Conservation (phyloP, 2,329 filamentous ascomycete genomes). For the Xylaria digitata region DNA sequence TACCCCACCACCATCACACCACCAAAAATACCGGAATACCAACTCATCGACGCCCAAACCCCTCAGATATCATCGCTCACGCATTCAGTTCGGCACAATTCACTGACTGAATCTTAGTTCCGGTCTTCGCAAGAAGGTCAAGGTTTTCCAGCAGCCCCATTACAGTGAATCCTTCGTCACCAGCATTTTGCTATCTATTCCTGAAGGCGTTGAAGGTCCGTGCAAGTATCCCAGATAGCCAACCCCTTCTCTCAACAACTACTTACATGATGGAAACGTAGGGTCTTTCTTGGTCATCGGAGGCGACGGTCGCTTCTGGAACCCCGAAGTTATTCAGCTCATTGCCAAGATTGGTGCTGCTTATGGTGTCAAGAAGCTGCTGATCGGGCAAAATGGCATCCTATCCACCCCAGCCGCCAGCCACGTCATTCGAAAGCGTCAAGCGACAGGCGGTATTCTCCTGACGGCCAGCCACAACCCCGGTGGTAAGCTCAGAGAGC, state of each 20-base stretch:
- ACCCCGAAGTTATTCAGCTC: constrained; percentile 94
- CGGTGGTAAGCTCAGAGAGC: constrained; percentile 73
- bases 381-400: constrained; percentile 96
- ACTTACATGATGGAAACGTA: constrained; percentile 45
- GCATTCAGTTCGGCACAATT: not conserved
- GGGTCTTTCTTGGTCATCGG: constrained; percentile 91
- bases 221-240: constrained; percentile 1
- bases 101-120: constrained; percentile 69
- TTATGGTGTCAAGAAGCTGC: constrained; percentile 98
- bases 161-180: constrained; percentile 97
- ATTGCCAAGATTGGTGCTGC: constrained; percentile 97
- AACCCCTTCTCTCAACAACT: not conserved
- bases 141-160: constrained; percentile 92
- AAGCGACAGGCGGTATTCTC: constrained; percentile 95
- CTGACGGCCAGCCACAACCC: constrained; percentile 98
- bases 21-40: constrained; percentile 19
- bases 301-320: constrained; percentile 96
- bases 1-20: constrained; percentile 51
- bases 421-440: constrained; percentile 92
- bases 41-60: constrained; percentile 21
- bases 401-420: constrained; percentile 96
- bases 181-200: constrained; percentile 94
- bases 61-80: not conserved
- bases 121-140: constrained; percentile 98
- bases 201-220: constrained; percentile 85